Conservation (phyloP, 805 yeast species). For the Suhomyces canberraensis region DNA sequence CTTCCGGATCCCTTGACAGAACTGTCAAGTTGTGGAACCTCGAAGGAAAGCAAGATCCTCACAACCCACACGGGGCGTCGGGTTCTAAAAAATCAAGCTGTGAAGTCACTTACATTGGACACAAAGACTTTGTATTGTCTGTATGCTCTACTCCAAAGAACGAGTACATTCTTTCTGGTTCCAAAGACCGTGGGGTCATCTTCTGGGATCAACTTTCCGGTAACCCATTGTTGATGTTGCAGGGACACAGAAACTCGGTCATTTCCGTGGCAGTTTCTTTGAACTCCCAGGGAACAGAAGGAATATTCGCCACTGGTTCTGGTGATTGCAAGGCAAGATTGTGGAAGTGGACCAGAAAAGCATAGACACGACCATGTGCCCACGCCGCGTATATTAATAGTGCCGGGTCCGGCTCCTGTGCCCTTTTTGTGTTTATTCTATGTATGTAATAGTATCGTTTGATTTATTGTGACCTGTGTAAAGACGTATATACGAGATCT, state of each 20-base stretch:
- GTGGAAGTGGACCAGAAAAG: conserved; percentile 76
- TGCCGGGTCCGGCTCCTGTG: neutral
- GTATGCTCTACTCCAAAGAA: conserved; percentile 94
- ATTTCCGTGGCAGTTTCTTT: conserved; percentile 91
- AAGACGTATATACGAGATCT: no score
- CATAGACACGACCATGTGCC: neutral
- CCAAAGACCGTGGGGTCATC: conserved; percentile 94
- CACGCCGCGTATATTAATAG: neutral
- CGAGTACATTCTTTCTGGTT: conserved; percentile 87
- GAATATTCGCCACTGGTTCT: conserved; percentile 93
- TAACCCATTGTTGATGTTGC: conserved; percentile 90
- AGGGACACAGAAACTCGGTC: conserved; percentile 95
- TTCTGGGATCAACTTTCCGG: conserved; percentile 95
- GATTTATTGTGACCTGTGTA: no score
- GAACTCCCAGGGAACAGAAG: conserved; percentile 66
- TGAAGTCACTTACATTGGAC: conserved; percentile 92
- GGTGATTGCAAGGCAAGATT: conserved; percentile 98
- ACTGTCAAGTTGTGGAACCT: conserved; percentile 95
- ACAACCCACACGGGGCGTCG: conserved; percentile 18
- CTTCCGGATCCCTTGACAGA: conserved; percentile 92
- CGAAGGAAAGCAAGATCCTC: conserved; percentile 47
- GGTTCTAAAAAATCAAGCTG: conserved; percentile 51
- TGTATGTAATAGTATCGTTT: conserved; percentile 5
- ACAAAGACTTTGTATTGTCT: conserved; percentile 90
- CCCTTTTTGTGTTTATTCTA: neutral